These are phyloP conservation scores for Pichia paraexigua DNA, from an alignment of 805 yeast species.

Conservation along the genomic window DNA sequence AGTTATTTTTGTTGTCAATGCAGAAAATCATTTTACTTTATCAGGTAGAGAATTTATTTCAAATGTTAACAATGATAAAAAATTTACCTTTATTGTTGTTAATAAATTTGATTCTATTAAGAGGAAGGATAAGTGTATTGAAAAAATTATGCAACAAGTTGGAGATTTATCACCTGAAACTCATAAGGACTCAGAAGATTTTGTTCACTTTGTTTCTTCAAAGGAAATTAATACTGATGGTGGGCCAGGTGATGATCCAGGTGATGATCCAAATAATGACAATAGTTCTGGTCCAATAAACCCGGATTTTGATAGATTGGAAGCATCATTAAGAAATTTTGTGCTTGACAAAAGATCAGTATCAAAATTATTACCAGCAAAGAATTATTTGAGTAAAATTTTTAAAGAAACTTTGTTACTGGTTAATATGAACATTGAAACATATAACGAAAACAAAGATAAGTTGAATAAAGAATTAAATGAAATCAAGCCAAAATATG, in stretches of 20 bases:
- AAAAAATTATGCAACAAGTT: slow-evolving; percentile 76
- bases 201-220: slow-evolving; percentile 87
- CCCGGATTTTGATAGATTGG: slow-evolving; percentile 76
- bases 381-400: slow-evolving; percentile 69
- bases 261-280: slow-evolving; percentile 19
- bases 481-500: slow-evolving; percentile 57
- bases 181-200: slow-evolving; percentile 77
- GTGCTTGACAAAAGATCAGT: slow-evolving; percentile 81
- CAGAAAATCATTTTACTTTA: slow-evolving; percentile 91
- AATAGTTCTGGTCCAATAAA: slow-evolving; percentile 16
- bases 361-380: slow-evolving; percentile 88
- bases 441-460: slow-evolving; percentile 42
- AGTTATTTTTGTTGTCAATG: slow-evolving; percentile 91
- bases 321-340: slow-evolving; percentile 76
- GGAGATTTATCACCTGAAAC: slow-evolving; percentile 84
- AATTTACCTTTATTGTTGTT: slow-evolving; percentile 87
- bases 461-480: slow-evolving; percentile 42
- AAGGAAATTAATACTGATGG: slow-evolving; percentile 27
- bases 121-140: slow-evolving; percentile 72
- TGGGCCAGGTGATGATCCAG: slow-evolving; percentile 24
- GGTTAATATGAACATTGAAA: slow-evolving; percentile 53
- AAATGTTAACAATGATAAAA: slow-evolving; percentile 84
- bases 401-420: slow-evolving; percentile 56
- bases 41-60: slow-evolving; percentile 92
- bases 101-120: slow-evolving; percentile 83